Percentiles rank a stretch among this genome's conserved stretches.
phyloP scores from a whole-genome alignment of 345 rosid genomes.

The Populus nigra region DNA sequence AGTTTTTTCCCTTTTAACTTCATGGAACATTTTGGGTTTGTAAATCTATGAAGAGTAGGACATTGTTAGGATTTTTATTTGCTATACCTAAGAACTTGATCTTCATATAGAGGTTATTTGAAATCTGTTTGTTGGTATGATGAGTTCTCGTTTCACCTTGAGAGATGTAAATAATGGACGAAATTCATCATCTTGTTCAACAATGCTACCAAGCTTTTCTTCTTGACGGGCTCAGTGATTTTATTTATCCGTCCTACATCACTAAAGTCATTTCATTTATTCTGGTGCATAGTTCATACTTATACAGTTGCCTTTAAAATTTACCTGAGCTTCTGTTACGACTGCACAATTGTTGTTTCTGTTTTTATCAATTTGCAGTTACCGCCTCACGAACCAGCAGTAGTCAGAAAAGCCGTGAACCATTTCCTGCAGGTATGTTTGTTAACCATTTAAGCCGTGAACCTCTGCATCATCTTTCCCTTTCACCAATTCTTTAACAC shows the following conservation, averaged over 20 bases:
- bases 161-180: no score
- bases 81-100: no score
- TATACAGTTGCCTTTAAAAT: not conserved
- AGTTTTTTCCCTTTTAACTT: not conserved
- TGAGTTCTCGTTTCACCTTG: no score
- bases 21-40: not conserved
- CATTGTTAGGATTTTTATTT: not conserved
- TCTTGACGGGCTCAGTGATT: no score
- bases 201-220: no score
- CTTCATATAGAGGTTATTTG: no score
- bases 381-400: constrained; percentile 88
- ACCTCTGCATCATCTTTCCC: not conserved
- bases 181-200: no score
- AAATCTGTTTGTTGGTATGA: no score
- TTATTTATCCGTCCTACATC: no score
- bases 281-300: no score
- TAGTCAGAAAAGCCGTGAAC: constrained; percentile 84
- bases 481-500: not conserved
- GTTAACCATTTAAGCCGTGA: not conserved
- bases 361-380: constrained; percentile 48
- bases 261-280: no score
- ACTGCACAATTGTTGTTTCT: not conserved
- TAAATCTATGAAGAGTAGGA: not conserved
- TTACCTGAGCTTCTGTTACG: not conserved
- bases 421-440: constrained; percentile 81